These are phyloP conservation scores for Stentor roeselii DNA, from an alignment of 73 alveolate species.

Conservation along the genomic window DNA sequence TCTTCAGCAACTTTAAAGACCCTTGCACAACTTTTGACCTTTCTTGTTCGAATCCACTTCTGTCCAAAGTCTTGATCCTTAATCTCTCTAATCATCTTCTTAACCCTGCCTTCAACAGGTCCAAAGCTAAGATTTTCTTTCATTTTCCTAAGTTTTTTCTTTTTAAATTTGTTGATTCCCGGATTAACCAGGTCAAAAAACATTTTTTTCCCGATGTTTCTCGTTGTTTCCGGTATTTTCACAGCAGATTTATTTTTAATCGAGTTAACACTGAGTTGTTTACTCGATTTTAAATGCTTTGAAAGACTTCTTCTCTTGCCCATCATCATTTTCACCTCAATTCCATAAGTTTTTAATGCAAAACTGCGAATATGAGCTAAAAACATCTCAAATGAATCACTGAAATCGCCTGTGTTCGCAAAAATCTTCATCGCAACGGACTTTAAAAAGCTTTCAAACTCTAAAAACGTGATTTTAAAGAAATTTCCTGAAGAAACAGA, in stretches of 20 bases:
- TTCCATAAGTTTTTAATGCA: not conserved
- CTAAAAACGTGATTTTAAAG: not conserved
- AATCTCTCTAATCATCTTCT: not conserved
- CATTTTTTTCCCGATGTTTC: not conserved
- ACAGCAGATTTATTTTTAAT: not conserved
- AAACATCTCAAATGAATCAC: not conserved
- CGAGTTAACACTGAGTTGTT: not conserved
- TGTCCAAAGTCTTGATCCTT: too few species aligned
- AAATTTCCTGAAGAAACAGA: not conserved
- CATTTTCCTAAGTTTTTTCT: not conserved
- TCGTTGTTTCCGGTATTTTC: not conserved
- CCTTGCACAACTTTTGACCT: too few species aligned
- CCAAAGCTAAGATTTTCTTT: not conserved
- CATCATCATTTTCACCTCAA: not conserved
- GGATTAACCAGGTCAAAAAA: not conserved
- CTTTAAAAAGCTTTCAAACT: not conserved
- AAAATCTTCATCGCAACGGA: not conserved
- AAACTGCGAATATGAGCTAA: not conserved
- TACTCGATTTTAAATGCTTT: not conserved
- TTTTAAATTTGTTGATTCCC: not conserved
- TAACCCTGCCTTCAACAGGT: not conserved
- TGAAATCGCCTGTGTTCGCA: not conserved
- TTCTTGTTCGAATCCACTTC: too few species aligned
- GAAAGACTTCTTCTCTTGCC: not conserved
- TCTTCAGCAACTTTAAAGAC: too few species aligned